Percentiles rank a stretch among this genome's conserved stretches.
These are phyloP conservation scores for Aspergillus olivimuriae DNA, from an alignment of 495 filamentous ascomycete genomes.

Conservation along the genomic window DNA sequence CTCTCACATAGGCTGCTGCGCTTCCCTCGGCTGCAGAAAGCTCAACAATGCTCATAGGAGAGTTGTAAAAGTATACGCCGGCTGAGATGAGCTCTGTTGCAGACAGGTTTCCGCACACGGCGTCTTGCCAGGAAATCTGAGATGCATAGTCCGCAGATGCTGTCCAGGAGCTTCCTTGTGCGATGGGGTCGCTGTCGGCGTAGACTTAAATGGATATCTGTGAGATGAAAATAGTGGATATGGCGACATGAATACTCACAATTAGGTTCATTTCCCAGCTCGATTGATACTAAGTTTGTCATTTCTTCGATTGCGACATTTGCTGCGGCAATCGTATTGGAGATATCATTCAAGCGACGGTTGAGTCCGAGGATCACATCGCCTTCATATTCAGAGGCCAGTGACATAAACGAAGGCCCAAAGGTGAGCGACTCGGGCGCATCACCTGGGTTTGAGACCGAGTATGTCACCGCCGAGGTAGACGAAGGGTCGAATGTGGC, in stretches of 20 bases:
- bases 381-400: conserved; percentile 47
- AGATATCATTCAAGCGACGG: conserved; percentile 47
- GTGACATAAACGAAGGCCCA: conserved; percentile 47
- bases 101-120: conserved; percentile 42
- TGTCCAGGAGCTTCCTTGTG: conserved; percentile 44
- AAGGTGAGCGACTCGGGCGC: conserved; percentile 51
- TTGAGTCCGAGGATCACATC: conserved; percentile 52
- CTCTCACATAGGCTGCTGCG: conserved; percentile 36
- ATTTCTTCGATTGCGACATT: conserved; percentile 38
- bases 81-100: conserved; percentile 45
- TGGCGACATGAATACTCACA: too few relatives aligned
- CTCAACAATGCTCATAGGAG: conserved; percentile 44
- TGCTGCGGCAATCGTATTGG: conserved; percentile 51
- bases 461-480: conserved; percentile 46
- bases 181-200: conserved; percentile 39
- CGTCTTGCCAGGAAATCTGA: conserved; percentile 48
- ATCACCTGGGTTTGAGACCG: conserved; percentile 46
- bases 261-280: conserved; percentile 57
- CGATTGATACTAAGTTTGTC: conserved; percentile 49
- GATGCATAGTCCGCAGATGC: conserved; percentile 46
- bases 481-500: conserved; percentile 47
- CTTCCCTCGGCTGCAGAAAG: conserved; percentile 44
- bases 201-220: conserved; percentile 7
- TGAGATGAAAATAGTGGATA: background rate
- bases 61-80: conserved; percentile 50